Percentiles rank a stretch among this genome's conserved stretches.
phyloP scores from a whole-genome alignment of 2,329 filamentous ascomycete genomes.

The Zasmidium cellare region DNA sequence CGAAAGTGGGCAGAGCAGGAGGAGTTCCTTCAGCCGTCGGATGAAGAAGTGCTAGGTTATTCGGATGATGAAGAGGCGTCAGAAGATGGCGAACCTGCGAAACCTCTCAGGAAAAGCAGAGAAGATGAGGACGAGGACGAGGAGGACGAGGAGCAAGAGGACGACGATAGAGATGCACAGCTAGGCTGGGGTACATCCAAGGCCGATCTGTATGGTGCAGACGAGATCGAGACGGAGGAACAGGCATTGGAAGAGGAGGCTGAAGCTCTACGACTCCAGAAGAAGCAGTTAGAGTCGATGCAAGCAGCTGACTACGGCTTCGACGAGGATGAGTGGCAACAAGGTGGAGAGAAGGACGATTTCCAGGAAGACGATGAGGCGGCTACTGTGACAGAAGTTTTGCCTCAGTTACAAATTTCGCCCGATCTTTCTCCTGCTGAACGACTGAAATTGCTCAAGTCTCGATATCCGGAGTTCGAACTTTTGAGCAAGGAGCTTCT shows the following conservation, averaged over 20 bases:
- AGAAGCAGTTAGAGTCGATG: conserved; percentile 89
- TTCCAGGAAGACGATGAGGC: conserved; percentile 45
- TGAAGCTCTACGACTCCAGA: conserved; percentile 83
- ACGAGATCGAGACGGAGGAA: conserved; percentile 68
- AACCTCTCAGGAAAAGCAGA: conserved; percentile 58
- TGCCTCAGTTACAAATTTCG: conserved; percentile 79
- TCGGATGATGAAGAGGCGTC: conserved; percentile 46
- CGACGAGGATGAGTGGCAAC: conserved; percentile 83
- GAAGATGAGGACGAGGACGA: conserved; percentile 64
- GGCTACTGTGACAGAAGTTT: conserved; percentile 74
- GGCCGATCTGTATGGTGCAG: conserved; percentile 90
- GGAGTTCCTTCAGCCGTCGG: conserved; percentile 57
- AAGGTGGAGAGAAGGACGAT: conserved; percentile 47
- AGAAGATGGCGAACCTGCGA: conserved; percentile 55
- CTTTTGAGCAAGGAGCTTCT: conserved; percentile 78
- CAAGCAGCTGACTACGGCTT: conserved; percentile 90
- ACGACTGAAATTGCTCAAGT: conserved; percentile 70
- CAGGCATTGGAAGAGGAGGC: conserved; percentile 87
- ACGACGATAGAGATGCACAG: conserved; percentile 51
- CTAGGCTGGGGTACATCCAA: conserved; percentile 85
- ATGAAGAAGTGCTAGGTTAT: conserved; percentile 63
- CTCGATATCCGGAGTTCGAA: conserved; percentile 89
- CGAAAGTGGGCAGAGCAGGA: conserved; percentile 70
- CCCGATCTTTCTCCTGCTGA: conserved; percentile 76
- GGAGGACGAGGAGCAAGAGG: conserved; percentile 36